phyloP scores from a whole-genome alignment of 257 asterid genomes.

The Jasminum sambac region DNA sequence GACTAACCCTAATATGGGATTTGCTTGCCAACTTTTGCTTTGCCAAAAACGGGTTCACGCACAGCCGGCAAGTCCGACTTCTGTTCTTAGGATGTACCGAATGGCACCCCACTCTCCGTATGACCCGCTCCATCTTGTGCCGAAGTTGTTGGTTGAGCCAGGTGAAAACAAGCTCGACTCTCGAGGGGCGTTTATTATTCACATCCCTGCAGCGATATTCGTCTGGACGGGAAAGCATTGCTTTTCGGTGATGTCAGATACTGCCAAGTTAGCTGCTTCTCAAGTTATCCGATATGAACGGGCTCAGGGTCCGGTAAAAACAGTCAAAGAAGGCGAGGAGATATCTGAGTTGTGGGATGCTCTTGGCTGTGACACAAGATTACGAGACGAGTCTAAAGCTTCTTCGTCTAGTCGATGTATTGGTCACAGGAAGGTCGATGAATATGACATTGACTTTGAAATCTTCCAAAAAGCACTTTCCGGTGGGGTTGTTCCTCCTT shows the following conservation, averaged over 20 bases:
- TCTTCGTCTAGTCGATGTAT: conserved; percentile 7
- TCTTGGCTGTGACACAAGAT: conserved; percentile 31
- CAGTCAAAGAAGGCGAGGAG: conserved; percentile 73
- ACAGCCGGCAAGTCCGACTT: conserved; percentile 79
- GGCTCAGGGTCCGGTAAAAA: conserved; percentile 58
- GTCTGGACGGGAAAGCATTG: conserved; percentile 81
- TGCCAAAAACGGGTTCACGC: conserved; percentile 89
- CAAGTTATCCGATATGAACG: conserved; percentile 80
- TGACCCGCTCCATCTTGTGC: conserved; percentile 80
- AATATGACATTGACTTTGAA: conserved; percentile 75
- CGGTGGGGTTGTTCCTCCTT: conserved; percentile 81
- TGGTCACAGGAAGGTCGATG: conserved; percentile 48
- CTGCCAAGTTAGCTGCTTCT: conserved; percentile 69
- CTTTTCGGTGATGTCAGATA: conserved; percentile 58
- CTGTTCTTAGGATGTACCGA: conserved; percentile 69
- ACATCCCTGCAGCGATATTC: conserved; percentile 69
- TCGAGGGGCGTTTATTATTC: conserved; percentile 89
- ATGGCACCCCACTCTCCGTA: conserved; percentile 94
- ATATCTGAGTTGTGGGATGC: conserved; percentile 76
- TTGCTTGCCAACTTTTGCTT: conserved; percentile 72
- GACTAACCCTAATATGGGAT: conserved; percentile 88
- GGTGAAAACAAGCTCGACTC: conserved; percentile 62
- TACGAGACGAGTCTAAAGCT: conserved; percentile 9
- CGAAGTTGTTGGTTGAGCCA: conserved; percentile 44
- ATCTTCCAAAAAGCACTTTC: conserved; percentile 62